These are phyloP conservation scores for Poterioochromonas sp. DNA, from an alignment of 352 stramenopile species.

Conservation along the genomic window DNA sequence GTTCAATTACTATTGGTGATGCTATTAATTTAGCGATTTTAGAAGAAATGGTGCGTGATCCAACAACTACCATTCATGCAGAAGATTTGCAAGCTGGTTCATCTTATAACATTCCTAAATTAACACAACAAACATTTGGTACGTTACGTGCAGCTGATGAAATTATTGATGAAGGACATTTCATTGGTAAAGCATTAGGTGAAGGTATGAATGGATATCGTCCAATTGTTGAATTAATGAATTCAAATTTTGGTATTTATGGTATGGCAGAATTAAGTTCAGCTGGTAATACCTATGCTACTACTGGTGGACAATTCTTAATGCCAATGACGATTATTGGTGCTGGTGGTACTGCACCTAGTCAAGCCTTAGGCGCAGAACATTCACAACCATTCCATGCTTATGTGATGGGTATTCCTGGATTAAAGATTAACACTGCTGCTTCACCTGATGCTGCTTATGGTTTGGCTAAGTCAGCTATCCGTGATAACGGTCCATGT, in stretches of 20 bases:
- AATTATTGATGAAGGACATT: constrained; percentile 81
- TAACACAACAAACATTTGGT: constrained; percentile 61
- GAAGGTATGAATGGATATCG: constrained; percentile 78
- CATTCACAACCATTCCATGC: constrained; percentile 76
- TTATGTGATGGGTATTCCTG: constrained; percentile 78
- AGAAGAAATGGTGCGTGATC: constrained; percentile 77
- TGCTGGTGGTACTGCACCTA: constrained; percentile 68
- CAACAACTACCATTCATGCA: constrained; percentile 70
- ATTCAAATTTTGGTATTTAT: constrained; percentile 82
- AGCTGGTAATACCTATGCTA: constrained; percentile 70
- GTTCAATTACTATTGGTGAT: constrained; percentile 63
- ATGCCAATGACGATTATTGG: constrained; percentile 80
- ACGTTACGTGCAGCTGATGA: constrained; percentile 66
- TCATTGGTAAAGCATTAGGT: constrained; percentile 64
- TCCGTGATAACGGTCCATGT: constrained; percentile 72
- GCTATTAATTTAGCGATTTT: constrained; percentile 77
- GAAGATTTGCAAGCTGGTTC: constrained; percentile 72
- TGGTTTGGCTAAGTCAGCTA: constrained; percentile 75
- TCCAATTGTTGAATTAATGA: constrained; percentile 79
- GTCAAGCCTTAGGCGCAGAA: constrained; percentile 71
- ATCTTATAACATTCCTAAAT: constrained; percentile 74
- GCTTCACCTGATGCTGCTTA: constrained; percentile 67
- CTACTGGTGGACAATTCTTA: constrained; percentile 70
- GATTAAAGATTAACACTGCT: constrained; percentile 73
- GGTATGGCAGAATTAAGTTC: constrained; percentile 65